Evolutionary conservation across 495 filamentous ascomycete species (phyloP), one percentile per base, ranked within the genome.

Genomic region (Aspergillus steynii): DNA sequence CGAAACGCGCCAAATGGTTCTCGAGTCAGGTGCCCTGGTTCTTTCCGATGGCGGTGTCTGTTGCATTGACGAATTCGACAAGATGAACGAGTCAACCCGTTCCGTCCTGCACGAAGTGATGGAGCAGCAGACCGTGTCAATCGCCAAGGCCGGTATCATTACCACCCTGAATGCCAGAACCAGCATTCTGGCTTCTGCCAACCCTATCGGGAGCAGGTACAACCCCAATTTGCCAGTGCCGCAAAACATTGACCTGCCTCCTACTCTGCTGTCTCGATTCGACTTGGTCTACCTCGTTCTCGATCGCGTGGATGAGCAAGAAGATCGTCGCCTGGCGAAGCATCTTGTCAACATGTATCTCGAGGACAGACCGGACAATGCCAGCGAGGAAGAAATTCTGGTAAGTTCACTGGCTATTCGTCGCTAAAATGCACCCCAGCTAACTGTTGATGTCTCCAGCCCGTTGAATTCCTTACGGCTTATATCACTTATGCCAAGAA

Each of bases 1-100:
- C 0, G 95, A 98, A 74, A 95, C 96, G 14, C 85, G 91, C 20
- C 94, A 98, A 72, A 85, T 98, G 37, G 95, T 99, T 2, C 91
- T 99, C 57, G 95, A 99, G 66, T 97, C 94, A 14, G 95, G 95
- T 68, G 95, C 95, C 12, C 82, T 99, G 32, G 95, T 99, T 48
- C 81, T 99, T 52, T 96, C 93, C 2, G 95, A 99, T 71, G 95
- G 95, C 29, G 96, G 95, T 71, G 89, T 97, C 59, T 99, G 95
- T 82, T 99, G 95, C 71, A 99, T 99, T 73, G 95, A 99, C 67
- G 95, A 99, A 73, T 99, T 99, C 65, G 95, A 99, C 80, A 99
- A 99, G 75, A 99, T 99, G 95, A 93, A 89, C 56, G 95, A 99
- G 58, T 86, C 93, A 28, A 98, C 96, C 0, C 88, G 95, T 37